phyloP scores from a whole-genome alignment of 1,139 yeast species.

The Candida dubliniensis region DNA sequence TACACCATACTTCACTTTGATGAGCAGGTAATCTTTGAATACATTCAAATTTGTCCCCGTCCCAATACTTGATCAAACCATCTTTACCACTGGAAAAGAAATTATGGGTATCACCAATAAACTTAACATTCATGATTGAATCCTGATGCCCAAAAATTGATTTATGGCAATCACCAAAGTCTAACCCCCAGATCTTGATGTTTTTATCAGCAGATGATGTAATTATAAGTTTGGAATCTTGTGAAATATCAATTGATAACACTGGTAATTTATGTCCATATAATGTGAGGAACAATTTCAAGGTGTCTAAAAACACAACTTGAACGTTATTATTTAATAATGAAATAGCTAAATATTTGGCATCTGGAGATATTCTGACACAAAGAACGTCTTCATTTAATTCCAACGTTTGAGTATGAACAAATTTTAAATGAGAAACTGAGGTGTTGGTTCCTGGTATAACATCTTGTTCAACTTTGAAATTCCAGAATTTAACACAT shows the following conservation, averaged over 20 bases:
- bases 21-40: conserved; percentile 86
- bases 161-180: conserved; percentile 97
- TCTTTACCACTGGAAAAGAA: conserved; percentile 92
- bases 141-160: conserved; percentile 97
- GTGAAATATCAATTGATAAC: conserved; percentile 82
- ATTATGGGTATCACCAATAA: conserved; percentile 81
- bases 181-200: conserved; percentile 97
- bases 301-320: conserved; percentile 81
- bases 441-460: conserved; percentile 68
- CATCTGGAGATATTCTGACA: conserved; percentile 81
- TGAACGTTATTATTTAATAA: conserved; percentile 90
- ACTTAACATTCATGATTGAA: conserved; percentile 83
- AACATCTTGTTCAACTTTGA: conserved; percentile 62
- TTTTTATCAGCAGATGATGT: conserved; percentile 97
- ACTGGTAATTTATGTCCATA: conserved; percentile 98
- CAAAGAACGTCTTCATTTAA: conserved; percentile 81
- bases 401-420: conserved; percentile 80
- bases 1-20: conserved; percentile 91
- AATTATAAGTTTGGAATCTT: conserved; percentile 80
- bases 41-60: conserved; percentile 94
- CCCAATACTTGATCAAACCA: conserved; percentile 91
- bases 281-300: conserved; percentile 82
- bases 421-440: conserved; percentile 56
- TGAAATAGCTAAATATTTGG: conserved; percentile 76
- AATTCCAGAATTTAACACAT: conserved; percentile 84